Evolutionary conservation across 306 rosid species (phyloP), one percentile per base, ranked within the genome.

Genomic region (Vigna trinervia): DNA sequence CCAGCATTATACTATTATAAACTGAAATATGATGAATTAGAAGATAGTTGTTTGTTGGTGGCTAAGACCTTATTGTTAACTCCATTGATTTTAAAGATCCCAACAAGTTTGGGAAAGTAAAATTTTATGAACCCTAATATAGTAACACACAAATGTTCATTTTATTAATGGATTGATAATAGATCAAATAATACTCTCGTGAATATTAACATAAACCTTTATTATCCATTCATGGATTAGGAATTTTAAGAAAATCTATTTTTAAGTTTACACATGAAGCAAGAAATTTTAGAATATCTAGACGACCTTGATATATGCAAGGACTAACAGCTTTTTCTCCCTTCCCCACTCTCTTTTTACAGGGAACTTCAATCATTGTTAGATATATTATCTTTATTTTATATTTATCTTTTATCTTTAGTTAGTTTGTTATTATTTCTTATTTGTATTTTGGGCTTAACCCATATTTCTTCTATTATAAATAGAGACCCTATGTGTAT

Each of bases 241-340:
- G 26, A 36, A 36, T 36, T 63, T 63, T 63, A 63, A 15, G 48
- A n/a, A 63, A 62, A 15, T 34, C 12, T 34, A 26, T 8, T 34
- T 34, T 34, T 34, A 30, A 30, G 45, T 30, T 30, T 30, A 13
- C 11, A 13, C 43, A 61, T 14, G 5, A 61, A 32, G 45, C 46
- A 61, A 63, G 46, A 63, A 15, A 63, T 61, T 32, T 32, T 14
- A 60, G 67, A 30, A 60, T 32, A 28, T 60, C 45, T 60, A 60
- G 67, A 60, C 32, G 32, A 20, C 6, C 20, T 63, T 3, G 22
- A 36, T 34, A 62, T n/a, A 63, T 63, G 28, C 46, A n/a, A 36
- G 41, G 39, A 12, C 4, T 13, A 13, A 30, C 30, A 30, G 43
- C 19, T 60, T 60, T 30, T 60, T 62, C 23, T 15, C 0, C 22